Evolutionary conservation across 2,329 filamentous ascomycete species (phyloP).

Genomic region (Apiospora koreana): DNA sequence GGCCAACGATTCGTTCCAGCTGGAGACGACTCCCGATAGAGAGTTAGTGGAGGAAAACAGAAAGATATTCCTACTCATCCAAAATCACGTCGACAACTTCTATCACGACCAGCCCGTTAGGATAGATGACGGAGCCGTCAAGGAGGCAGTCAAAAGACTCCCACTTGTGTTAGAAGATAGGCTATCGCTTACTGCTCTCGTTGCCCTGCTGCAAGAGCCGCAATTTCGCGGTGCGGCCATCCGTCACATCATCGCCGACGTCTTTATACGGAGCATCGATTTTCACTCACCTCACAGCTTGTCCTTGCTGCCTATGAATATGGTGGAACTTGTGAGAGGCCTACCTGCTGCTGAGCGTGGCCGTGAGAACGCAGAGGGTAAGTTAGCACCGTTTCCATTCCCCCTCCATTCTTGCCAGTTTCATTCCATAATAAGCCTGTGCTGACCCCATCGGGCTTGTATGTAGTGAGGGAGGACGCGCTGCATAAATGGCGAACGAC

Average conservation of each 20-base stretch:
- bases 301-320: neutral
- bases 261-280: neutral
- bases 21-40: neutral
- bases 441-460: too few species aligned
- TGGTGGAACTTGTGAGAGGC: neutral
- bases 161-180: neutral
- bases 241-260: neutral
- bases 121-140: neutral
- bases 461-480: neutral
- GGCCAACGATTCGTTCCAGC: neutral
- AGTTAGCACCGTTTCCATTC: fast-evolving
- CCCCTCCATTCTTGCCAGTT: neutral
- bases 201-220: neutral
- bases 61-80: neutral
- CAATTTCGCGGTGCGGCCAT: neutral
- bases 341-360: neutral
- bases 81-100: neutral
- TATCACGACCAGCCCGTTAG: neutral
- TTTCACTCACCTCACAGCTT: neutral
- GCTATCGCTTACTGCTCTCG: neutral
- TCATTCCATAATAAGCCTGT: too few species aligned
- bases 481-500: neutral
- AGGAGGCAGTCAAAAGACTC: neutral
- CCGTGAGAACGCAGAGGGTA: neutral
- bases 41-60: neutral